These are phyloP conservation scores for Tetrapisispora arboricola DNA, from an alignment of 805 yeast species.

Conservation along the genomic window DNA sequence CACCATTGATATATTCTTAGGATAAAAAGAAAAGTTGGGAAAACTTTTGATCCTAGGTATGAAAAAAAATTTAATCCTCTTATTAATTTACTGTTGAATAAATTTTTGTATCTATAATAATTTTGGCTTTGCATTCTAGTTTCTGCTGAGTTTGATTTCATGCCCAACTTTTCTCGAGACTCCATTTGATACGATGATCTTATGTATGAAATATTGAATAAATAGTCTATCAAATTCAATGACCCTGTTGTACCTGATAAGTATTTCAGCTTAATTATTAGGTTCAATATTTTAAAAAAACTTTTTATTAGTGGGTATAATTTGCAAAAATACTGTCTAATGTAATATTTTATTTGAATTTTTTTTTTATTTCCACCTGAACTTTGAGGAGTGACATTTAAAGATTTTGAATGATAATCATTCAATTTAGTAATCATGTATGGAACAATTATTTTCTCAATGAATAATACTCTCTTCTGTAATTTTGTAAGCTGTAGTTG, in stretches of 20 bases:
- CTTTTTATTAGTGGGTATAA: constrained; percentile 52
- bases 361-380: constrained; percentile 22
- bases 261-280: constrained; percentile 52
- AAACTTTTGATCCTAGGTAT: constrained; percentile 36
- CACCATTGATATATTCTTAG: constrained; percentile 91
- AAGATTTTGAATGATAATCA: constrained; percentile 48
- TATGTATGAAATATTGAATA: constrained; percentile 56
- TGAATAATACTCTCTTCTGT: constrained; percentile 47
- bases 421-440: constrained; percentile 64
- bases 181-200: constrained; percentile 21
- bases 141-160: background rate
- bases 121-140: constrained; percentile 26
- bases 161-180: background rate
- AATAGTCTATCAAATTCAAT: constrained; percentile 49
- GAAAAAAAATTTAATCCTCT: constrained; percentile 9
- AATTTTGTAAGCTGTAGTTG: constrained; percentile 36
- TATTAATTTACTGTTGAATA: constrained; percentile 6
- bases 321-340: constrained; percentile 36
- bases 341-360: background rate
- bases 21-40: constrained; percentile 74
- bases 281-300: constrained; percentile 36
- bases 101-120: constrained; percentile 21
- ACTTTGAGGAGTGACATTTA: constrained; percentile 36
- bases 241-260: constrained; percentile 57
- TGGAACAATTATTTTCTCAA: constrained; percentile 54